Base-by-base conservation (phyloP, 2,329 filamentous ascomycete genomes). In the Pestalotiopsis sp. region DNA sequence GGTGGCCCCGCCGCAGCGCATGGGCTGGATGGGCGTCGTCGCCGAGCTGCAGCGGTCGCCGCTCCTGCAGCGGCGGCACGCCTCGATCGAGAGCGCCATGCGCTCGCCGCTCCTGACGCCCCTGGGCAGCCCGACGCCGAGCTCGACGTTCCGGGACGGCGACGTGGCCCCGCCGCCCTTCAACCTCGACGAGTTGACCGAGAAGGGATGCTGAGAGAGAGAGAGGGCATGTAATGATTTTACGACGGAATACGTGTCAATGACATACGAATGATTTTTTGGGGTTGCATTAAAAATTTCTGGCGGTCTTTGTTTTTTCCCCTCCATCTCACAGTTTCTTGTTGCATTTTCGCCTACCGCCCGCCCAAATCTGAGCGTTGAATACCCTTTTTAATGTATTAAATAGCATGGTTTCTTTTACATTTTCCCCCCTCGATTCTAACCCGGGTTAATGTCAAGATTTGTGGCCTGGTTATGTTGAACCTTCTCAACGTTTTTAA, bases 1-100 rank as follows among this genome's bases (percentile, higher is more conserved):
- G 59, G 79, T 84, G 41, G 81, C 81, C 59, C 79, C 80, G 52
- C 80, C 80, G 23, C 86, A 88, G 65, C 84, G 85, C 67, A 80
- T 81, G 70, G 88, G 88, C 31, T 91, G 89, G 89, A 86, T 87
- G 23, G 88, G 88, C 31, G 89, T 91, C 5, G 87, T 91, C 25
- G 82, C 87, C 67, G 89, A 91, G 74, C 79, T 91, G 64, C 89
- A 91, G 76, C 85, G 80, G 67, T 90, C 87, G 27, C 89, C 89
- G 2, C 78, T 86, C 68, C 84, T 91, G 81, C 87, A 89, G 64
- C 86, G 89, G 74, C 84, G 89, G 17, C 88, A 89, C 74, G 86
- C 87, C n/a, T 89, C 86, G 7, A 87, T 91, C 73, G 89, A 91
- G 77, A 82, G 82, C 72, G 81, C 86, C 70, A 89, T 89, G 85